phyloP scores from a whole-genome alignment of 2,329 filamentous ascomycete species.

The Fusarium secorum region DNA sequence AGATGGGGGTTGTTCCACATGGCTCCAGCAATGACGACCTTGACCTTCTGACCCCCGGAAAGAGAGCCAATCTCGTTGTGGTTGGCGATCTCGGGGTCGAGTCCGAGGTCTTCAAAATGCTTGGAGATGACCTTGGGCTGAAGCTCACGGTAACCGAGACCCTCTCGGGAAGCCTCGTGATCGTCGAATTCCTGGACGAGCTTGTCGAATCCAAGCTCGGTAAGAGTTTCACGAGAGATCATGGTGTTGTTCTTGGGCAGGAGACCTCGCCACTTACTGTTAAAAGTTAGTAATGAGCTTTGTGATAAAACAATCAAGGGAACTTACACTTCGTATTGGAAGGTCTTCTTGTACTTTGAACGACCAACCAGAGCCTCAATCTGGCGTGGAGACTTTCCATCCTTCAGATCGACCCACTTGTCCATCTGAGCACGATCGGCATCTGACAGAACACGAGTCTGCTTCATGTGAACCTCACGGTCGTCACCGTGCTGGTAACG shows the following conservation, averaged over 20 bases:
- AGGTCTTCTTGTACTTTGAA: slow-evolving; percentile 98
- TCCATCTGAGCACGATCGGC: slow-evolving; percentile 92
- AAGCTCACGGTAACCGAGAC: slow-evolving; percentile 92
- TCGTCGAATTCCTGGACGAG: slow-evolving; percentile 98
- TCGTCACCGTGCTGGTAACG: slow-evolving; percentile 97
- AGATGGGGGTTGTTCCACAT: slow-evolving; percentile 99
- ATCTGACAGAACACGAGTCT: slow-evolving; percentile 87
- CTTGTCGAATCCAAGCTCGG: slow-evolving; percentile 88
- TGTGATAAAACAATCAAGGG: background rate
- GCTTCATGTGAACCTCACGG: slow-evolving; percentile 96
- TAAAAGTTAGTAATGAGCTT: slow-evolving; percentile 39
- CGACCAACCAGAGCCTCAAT: slow-evolving; percentile 92
- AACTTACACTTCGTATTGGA: slow-evolving; percentile 92
- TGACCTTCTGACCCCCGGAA: slow-evolving; percentile 97
- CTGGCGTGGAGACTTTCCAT: slow-evolving; percentile 79
- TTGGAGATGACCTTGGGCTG: slow-evolving; percentile 94
- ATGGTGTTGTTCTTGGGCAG: slow-evolving; percentile 93
- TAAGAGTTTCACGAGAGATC: slow-evolving; percentile 90
- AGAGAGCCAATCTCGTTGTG: slow-evolving; percentile 98
- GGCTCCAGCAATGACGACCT: slow-evolving; percentile 93
- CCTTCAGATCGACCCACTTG: slow-evolving; percentile 82
- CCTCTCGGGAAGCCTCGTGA: slow-evolving; percentile 97
- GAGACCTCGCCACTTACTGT: slow-evolving; percentile 86
- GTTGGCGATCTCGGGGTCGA: slow-evolving; percentile 97
- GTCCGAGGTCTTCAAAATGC: slow-evolving; percentile 96